Base-by-base conservation (phyloP, 140 eudicot species). In the Oenanthe javanica region DNA sequence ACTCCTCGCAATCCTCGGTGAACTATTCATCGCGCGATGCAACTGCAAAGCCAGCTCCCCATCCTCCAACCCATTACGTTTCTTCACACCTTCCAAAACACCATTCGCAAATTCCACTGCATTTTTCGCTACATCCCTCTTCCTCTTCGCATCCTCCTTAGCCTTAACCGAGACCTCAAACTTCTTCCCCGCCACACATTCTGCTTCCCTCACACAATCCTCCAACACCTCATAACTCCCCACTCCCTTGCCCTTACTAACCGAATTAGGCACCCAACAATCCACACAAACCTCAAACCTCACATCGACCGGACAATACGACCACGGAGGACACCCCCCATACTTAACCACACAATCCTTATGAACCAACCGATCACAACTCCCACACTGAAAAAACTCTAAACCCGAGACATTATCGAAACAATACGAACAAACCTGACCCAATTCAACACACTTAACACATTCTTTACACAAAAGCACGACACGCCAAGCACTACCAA, bases 231-330 rank as follows among this genome's bases (percentile, higher is more conserved):
- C 79, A 63, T 21, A 36, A 51, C 38, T 21, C 72, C 82, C 63
- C 79, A 61, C 13, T 64, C 75, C 80, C 84, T 87, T 80, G 80
- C 77, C 81, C 84, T 82, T 70, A 78, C 50, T 59, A 80, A 81
- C 45, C 43, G 90, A 89, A 46, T 88, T 82, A 9, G 99, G 99
- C 14, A 96, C 81, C 99, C 99, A 95, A 82, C 98, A 96, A 87
- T 96, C 98, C 16, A 96, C 84, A 84, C 99, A 96, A 83, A 89
- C 90, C 12, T 78, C 48, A 84, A 86, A 84, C 84, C 84, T 84
- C 59, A 63, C 59, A 77, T 82, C 88, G 6, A 80, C 77, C 45
- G 49, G 71, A 82, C 72, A 82, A 82, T 82, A 89, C 18, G 85
- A 82, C 87, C 87, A 89, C 36, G 92, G 92, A 72, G 88, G 67